Base-by-base conservation (phyloP, 495 filamentous ascomycete genomes). In the Letharia lupina region DNA sequence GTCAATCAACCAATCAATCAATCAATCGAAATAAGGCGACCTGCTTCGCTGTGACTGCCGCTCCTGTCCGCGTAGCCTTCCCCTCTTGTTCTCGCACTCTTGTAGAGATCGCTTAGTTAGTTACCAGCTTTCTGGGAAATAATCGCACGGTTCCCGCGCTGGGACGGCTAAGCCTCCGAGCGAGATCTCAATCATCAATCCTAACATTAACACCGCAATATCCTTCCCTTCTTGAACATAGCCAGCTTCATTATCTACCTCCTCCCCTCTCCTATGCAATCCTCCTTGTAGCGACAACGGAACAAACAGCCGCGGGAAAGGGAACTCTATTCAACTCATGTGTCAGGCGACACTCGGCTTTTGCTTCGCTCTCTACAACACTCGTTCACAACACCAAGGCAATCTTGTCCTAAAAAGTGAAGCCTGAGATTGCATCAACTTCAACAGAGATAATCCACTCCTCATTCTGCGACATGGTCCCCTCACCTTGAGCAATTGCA, bases 1-100 rank as follows among this genome's bases (percentile, higher is more conserved):
- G 23, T 28, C 23, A 28, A 28, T 28, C 23, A 28, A 28, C 23
- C 23, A 28, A 28, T 28, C 23, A 28, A 28, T 28, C 23, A 28
- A 28, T 28, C 23, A 28, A 54, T 23, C 50, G 0, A 54, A 33
- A 33, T 1, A 23, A 16, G 50, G n/a, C 33, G 50, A 33, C 48
- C 28, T 28, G 48, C 50, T 61, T 58, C 54, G 40, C 41, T 44
- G 60, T 69, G 67, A 60, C 67, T 66, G 56, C 64, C 52, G 60
- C 64, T 60, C 45, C 52, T 61, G 64, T 64, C 64, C 64, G 67
- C 60, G 62, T 62, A 52, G 54, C 33, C 40, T 64, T 56, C 61
- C 59, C 67, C 67, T 66, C 67, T 63, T 45, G 48, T 67, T 66
- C 62, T 69, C 40, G 60, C 59, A 66, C 59, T 65, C 50, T 63